phyloP scores from a whole-genome alignment of 441 rosid species.

The Gossypium davidsonii region DNA sequence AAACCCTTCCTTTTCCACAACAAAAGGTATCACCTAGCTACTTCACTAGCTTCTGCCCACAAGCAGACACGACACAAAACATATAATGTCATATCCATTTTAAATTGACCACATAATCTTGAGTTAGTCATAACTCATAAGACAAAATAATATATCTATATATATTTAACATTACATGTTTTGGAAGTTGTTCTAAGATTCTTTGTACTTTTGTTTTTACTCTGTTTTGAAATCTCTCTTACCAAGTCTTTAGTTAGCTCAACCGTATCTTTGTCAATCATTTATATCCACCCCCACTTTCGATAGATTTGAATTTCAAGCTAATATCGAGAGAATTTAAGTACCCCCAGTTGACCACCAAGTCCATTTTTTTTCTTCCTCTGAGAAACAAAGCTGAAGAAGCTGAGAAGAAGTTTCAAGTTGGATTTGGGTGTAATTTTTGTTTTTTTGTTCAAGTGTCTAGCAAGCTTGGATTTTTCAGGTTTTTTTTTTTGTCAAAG shows the following conservation, averaged over 20 bases:
- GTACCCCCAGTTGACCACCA: not conserved
- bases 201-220: not conserved
- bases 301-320: not conserved
- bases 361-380: not conserved
- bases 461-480: not conserved
- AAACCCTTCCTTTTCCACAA: not conserved
- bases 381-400: not conserved
- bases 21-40: not conserved
- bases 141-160: not conserved
- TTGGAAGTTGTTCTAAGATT: conserved; percentile 14
- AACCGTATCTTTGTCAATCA: conserved; percentile 20
- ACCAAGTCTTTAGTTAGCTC: conserved; percentile 9
- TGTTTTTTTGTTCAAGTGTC: not conserved
- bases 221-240: conserved; percentile 15
- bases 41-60: conserved; percentile 6
- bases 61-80: not conserved
- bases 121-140: conserved; percentile 11
- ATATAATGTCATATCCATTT: not conserved
- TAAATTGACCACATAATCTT: not conserved
- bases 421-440: not conserved
- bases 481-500: not conserved
- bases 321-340: not conserved
- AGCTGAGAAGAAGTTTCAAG: not conserved
- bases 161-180: not conserved
- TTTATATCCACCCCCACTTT: not conserved